Percentiles rank a stretch among this genome's conserved stretches.
Evolutionary conservation across 2,329 filamentous ascomycete genomes (phyloP).

Genomic region (Neurospora sp.): DNA sequence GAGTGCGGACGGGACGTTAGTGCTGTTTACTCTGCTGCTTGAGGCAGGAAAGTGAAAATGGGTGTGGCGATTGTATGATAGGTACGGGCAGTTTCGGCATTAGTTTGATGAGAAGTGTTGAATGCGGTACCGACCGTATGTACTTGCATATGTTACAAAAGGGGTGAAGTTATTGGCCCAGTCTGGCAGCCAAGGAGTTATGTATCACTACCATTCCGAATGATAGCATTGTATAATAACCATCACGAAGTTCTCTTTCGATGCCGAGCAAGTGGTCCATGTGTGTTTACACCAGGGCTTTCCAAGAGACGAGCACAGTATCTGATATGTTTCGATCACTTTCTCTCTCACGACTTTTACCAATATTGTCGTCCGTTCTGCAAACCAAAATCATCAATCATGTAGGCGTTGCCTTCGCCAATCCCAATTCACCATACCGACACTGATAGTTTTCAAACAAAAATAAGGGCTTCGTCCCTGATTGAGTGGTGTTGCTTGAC

Average conservation of each 20-base stretch:
- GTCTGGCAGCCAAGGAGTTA: neutral
- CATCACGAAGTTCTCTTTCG: neutral
- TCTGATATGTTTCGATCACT: neutral
- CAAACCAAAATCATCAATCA: neutral
- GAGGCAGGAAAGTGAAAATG: neutral
- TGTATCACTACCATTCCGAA: neutral
- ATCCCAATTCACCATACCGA: neutral
- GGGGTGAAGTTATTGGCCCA: neutral
- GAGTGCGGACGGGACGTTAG: constrained; percentile 79
- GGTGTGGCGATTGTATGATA: neutral
- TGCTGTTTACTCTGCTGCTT: constrained; percentile 64
- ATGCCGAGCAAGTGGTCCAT: neutral
- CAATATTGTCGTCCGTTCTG: neutral
- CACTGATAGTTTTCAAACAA: neutral
- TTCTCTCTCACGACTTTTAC: neutral
- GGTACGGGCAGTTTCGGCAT: neutral
- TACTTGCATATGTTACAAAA: neutral
- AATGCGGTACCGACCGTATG: neutral
- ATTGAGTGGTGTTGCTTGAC: neutral
- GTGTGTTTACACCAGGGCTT: neutral
- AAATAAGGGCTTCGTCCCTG: neutral
- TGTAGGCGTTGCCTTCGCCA: neutral
- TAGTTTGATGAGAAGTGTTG: neutral
- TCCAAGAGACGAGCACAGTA: neutral
- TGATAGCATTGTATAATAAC: neutral